phyloP scores from a whole-genome alignment of 106 monocot species.

The Apostasia ramifera region DNA sequence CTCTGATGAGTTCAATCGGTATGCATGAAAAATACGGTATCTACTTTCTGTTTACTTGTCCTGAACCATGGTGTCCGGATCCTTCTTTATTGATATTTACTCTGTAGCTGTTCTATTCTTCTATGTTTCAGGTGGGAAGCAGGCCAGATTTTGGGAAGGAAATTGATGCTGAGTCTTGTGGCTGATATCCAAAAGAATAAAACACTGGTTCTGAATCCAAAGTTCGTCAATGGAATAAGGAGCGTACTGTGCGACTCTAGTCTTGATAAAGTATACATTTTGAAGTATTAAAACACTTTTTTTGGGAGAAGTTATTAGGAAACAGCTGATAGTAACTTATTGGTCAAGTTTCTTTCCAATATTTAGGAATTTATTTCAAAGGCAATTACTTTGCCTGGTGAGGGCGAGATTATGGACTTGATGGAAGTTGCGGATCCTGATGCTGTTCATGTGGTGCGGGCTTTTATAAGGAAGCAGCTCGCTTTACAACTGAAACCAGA shows the following conservation, averaged over 20 bases:
- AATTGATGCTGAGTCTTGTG: slow-evolving; percentile 86
- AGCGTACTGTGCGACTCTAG: slow-evolving; percentile 61
- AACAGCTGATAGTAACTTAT: background rate
- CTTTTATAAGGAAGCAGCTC: slow-evolving; percentile 53
- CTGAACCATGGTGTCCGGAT: background rate
- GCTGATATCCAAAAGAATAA: slow-evolving; percentile 75
- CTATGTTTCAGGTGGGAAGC: slow-evolving; percentile 81
- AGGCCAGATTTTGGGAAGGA: slow-evolving; percentile 83
- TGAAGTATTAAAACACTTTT: background rate
- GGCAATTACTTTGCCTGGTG: slow-evolving; percentile 79
- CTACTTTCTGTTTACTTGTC: background rate
- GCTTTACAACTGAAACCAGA: slow-evolving; percentile 47
- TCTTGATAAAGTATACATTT: slow-evolving; percentile 78
- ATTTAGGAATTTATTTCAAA: slow-evolving; percentile 87
- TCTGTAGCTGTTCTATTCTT: background rate
- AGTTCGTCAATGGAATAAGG: slow-evolving; percentile 75
- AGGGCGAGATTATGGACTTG: slow-evolving; percentile 72
- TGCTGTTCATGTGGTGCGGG: slow-evolving; percentile 58
- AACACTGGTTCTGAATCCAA: slow-evolving; percentile 54
- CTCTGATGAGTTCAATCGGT: slow-evolving; percentile 97
- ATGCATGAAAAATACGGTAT: background rate
- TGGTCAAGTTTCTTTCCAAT: background rate
- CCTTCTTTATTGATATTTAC: background rate
- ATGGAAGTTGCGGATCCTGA: slow-evolving; percentile 81
- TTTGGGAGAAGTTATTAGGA: background rate